Base-by-base conservation (phyloP, 495 filamentous ascomycete species). In the Cairneyella variabilis region DNA sequence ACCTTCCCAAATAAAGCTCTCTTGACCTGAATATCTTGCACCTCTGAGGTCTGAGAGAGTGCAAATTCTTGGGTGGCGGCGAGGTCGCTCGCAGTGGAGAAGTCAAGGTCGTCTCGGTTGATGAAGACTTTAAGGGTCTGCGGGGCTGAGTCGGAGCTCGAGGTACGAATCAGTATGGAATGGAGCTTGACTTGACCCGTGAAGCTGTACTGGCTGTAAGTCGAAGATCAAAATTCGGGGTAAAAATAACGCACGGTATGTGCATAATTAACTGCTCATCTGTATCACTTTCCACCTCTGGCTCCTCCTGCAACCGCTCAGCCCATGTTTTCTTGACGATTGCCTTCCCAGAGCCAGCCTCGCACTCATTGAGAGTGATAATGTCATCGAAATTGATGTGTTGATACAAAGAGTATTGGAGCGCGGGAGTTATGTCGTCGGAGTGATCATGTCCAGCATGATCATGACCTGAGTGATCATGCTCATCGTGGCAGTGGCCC, bases 191-290 rank as follows among this genome's bases (percentile, higher is more conserved):
- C 80, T 69, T 95, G 90, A 54, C 88, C 92, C 22, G 89, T 90
- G 74, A 98, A 98, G 23, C 93, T 98, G 53, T 43, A 38, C 57
- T 56, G 59, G 48, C 39, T 4, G 28, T 25, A 32, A 22, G 16
- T 30, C 9, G 50, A 0, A 10, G 36, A 21, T n/a, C 21, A 22
- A 26, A 21, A 17, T 22, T 14, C 3, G 30, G 26, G 25, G n/a
- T 25, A 41, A 22, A 17, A 12, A 14, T 22, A 21, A 47, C 57
- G 47, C 73, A 97, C 92, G 93, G 95, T 18, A 97, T 78, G 62
- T 85, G 83, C 71, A 97, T 87, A 28, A 98, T 64, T n/a, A 98
- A 56, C 71, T 98, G 90, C 74, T 96, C 93, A 63, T 97, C 93
- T 0, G 84, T 82, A 65, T 92, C 88, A 54, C 90, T 96, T 64